Conservation (phyloP, 2,329 filamentous ascomycete genomes). For the Claviceps africana region DNA sequence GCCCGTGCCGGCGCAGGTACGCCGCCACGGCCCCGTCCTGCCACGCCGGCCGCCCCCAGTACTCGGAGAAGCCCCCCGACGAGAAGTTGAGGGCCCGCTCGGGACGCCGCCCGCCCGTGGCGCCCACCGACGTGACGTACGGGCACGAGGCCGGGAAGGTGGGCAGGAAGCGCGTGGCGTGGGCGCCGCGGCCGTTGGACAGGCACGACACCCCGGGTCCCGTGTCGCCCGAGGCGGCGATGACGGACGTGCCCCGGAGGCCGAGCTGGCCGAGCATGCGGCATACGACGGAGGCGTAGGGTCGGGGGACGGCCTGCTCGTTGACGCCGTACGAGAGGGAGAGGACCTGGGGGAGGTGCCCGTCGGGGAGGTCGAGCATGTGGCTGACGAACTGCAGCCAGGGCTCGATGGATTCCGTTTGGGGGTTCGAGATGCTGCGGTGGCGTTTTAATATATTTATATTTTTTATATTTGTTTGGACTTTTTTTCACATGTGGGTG, state of each 20-base stretch:
- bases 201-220: conserved; percentile 23
- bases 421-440: conserved; percentile 13
- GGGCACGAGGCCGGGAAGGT: conserved; percentile 32
- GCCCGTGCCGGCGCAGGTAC: conserved; percentile 29
- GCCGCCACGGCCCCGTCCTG: conserved; percentile 30
- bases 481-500: no score
- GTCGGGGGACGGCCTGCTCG: conserved; percentile 46
- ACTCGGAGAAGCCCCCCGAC: conserved; percentile 35
- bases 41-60: conserved; percentile 29
- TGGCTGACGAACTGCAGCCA: conserved; percentile 51
- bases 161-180: conserved; percentile 20
- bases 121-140: conserved; percentile 49
- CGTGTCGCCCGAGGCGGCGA: conserved; percentile 48
- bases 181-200: conserved; percentile 21
- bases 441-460: no score
- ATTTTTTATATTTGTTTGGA: no score
- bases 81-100: conserved; percentile 41
- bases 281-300: conserved; percentile 38
- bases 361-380: conserved; percentile 38
- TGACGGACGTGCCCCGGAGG: conserved; percentile 50
- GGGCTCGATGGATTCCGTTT: conserved; percentile 42
- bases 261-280: conserved; percentile 51
- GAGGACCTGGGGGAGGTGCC: conserved; percentile 46
- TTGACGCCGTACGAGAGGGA: conserved; percentile 59
- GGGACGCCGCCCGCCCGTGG: conserved; percentile 34